Evolutionary conservation across 148 eudicot species (phyloP).

Genomic region (Arbutus unedo): DNA sequence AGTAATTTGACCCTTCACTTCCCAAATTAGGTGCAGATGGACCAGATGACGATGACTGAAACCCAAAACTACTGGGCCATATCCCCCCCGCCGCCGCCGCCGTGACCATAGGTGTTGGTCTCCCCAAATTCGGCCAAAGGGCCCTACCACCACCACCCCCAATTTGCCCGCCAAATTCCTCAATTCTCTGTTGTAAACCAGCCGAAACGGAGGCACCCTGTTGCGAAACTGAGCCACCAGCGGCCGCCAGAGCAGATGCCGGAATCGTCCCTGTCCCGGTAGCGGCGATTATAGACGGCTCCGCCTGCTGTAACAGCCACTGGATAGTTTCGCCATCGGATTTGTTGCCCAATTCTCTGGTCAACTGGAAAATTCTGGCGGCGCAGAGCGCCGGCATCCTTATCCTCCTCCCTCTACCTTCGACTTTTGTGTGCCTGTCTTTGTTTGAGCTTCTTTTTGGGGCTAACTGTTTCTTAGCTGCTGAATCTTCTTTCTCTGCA

Average conservation of each 20-base stretch:
- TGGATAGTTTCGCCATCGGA: constrained; percentile 84
- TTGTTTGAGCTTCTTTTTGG: constrained; percentile 67
- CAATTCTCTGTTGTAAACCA: constrained; percentile 39
- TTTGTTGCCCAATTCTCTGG: constrained; percentile 71
- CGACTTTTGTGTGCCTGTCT: constrained; percentile 77
- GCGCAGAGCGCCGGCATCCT: constrained; percentile 81
- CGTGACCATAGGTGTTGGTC: constrained; percentile 40
- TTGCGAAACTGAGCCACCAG: constrained; percentile 39
- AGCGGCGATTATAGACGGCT: constrained; percentile 72
- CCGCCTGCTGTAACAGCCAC: constrained; percentile 72
- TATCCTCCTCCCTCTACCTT: constrained; percentile 75
- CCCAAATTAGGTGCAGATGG: constrained; percentile 27
- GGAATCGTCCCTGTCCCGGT: constrained; percentile 68
- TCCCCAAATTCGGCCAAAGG: constrained; percentile 40
- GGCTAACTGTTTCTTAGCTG: constrained; percentile 35
- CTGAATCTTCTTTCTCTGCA: constrained; percentile 36
- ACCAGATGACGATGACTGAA: constrained; percentile 23
- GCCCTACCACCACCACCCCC: constrained; percentile 16
- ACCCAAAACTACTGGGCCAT: constrained; percentile 53
- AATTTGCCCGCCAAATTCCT: constrained; percentile 25
- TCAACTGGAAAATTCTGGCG: constrained; percentile 73
- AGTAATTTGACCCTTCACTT: constrained; percentile 34
- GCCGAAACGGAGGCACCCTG: constrained; percentile 43
- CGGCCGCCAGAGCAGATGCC: constrained; percentile 47
- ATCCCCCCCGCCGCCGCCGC: constrained; percentile 25